These are phyloP conservation scores for Exophiala aquamarina DNA, from an alignment of 2,329 filamentous ascomycete species.

Conservation along the genomic window DNA sequence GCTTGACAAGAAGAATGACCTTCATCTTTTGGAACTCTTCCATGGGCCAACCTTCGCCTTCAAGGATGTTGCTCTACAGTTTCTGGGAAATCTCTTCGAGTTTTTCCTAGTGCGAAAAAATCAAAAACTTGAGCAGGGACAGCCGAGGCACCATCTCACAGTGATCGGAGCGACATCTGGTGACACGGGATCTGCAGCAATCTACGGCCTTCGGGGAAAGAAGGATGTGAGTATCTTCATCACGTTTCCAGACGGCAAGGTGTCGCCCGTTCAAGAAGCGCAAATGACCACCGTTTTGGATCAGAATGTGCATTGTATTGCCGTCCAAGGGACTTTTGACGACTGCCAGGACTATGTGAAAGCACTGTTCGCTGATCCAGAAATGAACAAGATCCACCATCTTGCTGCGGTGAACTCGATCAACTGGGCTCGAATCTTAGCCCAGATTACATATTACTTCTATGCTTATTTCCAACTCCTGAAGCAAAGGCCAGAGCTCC, in stretches of 20 bases:
- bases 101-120: constrained; percentile 49
- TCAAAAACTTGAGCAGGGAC: constrained; percentile 38
- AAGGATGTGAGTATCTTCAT: constrained; percentile 97
- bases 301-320: constrained; percentile 87
- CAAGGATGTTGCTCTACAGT: constrained; percentile 92
- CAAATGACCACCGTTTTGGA: constrained; percentile 97
- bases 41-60: constrained; percentile 95
- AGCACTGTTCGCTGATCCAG: constrained; percentile 80
- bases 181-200: constrained; percentile 88
- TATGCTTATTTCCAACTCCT: constrained; percentile 84
- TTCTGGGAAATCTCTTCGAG: constrained; percentile 84
- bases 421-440: constrained; percentile 92
- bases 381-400: constrained; percentile 78
- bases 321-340: constrained; percentile 88
- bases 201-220: constrained; percentile 92
- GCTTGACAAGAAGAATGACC: constrained; percentile 68
- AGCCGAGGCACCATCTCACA: constrained; percentile 74
- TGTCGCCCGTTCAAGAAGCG: constrained; percentile 88
- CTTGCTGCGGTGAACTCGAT: constrained; percentile 95
- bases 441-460: constrained; percentile 98
- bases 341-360: constrained; percentile 98
- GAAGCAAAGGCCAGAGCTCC: constrained; percentile 50
- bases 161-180: constrained; percentile 85
- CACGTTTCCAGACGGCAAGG: constrained; percentile 84
- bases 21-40: constrained; percentile 91